Percentiles rank a stretch among this genome's conserved stretches.
These are phyloP conservation scores for Erodium maritimum DNA, from an alignment of 345 rosid genomes.

Conservation along the genomic window DNA sequence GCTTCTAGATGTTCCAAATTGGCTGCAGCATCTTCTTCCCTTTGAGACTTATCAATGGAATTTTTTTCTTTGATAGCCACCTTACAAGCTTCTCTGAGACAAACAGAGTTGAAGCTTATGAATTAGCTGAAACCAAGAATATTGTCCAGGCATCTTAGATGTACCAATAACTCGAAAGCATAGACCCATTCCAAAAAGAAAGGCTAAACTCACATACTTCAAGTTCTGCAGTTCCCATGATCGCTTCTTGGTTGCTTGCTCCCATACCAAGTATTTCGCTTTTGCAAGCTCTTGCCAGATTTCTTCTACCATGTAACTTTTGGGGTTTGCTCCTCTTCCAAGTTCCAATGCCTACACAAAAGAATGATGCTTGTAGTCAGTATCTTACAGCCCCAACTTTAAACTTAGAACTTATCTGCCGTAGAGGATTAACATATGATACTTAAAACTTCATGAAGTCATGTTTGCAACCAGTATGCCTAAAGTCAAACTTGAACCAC, in stretches of 20 bases:
- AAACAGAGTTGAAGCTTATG: background rate
- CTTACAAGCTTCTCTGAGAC: conserved; percentile 69
- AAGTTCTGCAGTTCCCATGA: conserved; percentile 66
- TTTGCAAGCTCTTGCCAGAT: conserved; percentile 86
- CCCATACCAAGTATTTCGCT: conserved; percentile 84
- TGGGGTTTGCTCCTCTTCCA: conserved; percentile 57
- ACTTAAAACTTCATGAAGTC: too few species aligned
- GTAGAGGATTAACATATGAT: too few species aligned
- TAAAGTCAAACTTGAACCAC: too few species aligned
- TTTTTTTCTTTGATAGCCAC: conserved; percentile 56
- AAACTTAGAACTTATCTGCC: too few species aligned
- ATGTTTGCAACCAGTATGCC: too few species aligned
- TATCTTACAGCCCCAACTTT: background rate
- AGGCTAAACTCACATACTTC: conserved; percentile 36
- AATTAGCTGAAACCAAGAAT: background rate
- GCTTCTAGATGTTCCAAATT: conserved; percentile 36
- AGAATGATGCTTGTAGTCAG: background rate
- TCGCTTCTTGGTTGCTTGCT: conserved; percentile 43
- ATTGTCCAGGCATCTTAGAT: too few species aligned
- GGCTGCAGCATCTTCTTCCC: conserved; percentile 14
- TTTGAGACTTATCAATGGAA: conserved; percentile 32
- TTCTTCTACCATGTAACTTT: conserved; percentile 63
- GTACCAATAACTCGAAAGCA: too few species aligned
- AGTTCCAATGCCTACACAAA: conserved; percentile 61
- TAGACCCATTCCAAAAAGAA: background rate